A percentile compares a stretch with the other conserved stretches of the same genome.
Evolutionary conservation across 306 rosid species (phyloP).

Genomic region (Rosa chinensis): DNA sequence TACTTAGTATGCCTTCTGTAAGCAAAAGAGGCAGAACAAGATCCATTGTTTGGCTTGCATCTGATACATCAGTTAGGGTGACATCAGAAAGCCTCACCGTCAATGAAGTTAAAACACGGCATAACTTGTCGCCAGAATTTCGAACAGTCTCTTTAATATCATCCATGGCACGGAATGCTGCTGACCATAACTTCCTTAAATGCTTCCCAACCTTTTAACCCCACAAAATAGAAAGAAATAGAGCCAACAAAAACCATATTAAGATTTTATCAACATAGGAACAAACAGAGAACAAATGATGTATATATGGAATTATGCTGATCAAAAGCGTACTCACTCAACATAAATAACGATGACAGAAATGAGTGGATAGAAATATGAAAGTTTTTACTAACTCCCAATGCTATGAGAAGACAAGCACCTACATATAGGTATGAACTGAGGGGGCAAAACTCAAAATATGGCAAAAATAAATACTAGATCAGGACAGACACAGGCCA

Average conservation of each 20-base stretch:
- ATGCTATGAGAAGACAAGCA: not conserved
- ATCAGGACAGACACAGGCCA: not conserved
- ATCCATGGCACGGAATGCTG: conserved; percentile 92
- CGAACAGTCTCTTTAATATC: conserved; percentile 97
- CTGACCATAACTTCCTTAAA: conserved; percentile 77
- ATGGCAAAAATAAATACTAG: not conserved
- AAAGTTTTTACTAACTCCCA: not conserved
- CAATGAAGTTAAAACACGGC: conserved; percentile 70
- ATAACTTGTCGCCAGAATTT: conserved; percentile 81
- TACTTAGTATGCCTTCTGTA: conserved; percentile 87
- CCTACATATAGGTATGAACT: not conserved
- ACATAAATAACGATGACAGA: not conserved
- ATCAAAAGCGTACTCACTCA: too few relatives aligned
- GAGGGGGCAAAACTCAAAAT: not conserved
- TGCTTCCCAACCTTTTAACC: conserved; percentile 69
- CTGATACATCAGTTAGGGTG: conserved; percentile 65
- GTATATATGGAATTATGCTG: too few relatives aligned
- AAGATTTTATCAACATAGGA: conserved; percentile 6
- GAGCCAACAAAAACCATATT: not conserved
- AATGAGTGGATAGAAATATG: not conserved
- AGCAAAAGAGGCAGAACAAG: conserved; percentile 88
- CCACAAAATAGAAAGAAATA: not conserved
- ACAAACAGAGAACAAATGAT: too few relatives aligned
- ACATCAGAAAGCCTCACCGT: conserved; percentile 89
- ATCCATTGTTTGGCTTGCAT: conserved; percentile 85